Evolutionary conservation across 108 stramenopile species (phyloP).

Genomic region (Nitzschia sp.): DNA sequence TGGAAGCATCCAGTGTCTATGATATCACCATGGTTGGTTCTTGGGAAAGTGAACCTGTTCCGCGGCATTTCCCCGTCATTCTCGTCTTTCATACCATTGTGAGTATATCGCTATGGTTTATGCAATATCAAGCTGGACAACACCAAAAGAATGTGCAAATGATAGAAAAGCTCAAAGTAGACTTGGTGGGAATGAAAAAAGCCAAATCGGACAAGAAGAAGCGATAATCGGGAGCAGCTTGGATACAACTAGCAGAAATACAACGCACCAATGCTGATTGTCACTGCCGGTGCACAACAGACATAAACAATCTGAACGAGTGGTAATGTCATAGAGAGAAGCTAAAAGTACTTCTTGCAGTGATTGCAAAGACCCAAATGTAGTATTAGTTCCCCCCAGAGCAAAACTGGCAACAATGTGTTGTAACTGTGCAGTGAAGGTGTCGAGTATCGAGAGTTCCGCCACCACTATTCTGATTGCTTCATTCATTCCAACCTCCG

Average conservation of each 20-base stretch:
- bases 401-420: too few species aligned
- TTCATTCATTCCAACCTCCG: too few species aligned
- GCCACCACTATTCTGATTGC: too few species aligned
- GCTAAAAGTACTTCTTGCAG: not conserved
- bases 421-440: not conserved
- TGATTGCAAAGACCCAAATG: not conserved
- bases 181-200: constrained; percentile 29
- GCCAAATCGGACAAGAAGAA: constrained; percentile 1
- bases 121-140: constrained; percentile 44
- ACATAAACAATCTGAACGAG: not conserved
- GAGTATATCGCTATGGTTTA: constrained; percentile 52
- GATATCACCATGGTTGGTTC: not conserved
- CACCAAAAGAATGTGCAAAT: constrained; percentile 14
- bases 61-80: constrained; percentile 54
- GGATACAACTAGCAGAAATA: too few species aligned
- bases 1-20: not conserved
- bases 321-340: not conserved
- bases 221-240: too few species aligned
- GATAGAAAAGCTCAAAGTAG: constrained; percentile 23
- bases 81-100: constrained; percentile 62
- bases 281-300: too few species aligned
- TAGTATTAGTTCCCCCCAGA: too few species aligned
- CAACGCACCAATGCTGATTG: too few species aligned
- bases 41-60: not conserved
- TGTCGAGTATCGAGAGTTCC: too few species aligned